Conservation (phyloP, 352 stramenopile species). For the Blastocystis sp. region DNA sequence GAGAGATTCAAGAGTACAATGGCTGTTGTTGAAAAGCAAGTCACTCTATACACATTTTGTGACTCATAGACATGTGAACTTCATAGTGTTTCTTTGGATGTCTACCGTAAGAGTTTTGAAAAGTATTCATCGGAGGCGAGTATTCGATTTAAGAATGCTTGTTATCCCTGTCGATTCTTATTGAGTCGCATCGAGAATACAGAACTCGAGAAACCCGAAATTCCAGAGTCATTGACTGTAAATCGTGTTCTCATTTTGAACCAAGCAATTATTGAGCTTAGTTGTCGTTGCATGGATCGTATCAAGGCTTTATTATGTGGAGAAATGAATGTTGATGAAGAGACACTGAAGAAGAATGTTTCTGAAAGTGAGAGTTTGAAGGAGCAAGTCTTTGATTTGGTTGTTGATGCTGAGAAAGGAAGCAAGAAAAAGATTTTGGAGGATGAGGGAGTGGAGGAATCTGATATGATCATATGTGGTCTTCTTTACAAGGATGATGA, state of each 20-base stretch:
- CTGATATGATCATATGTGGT: conserved; percentile 17
- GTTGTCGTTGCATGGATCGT: conserved; percentile 4
- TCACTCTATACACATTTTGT: neutral
- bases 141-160: neutral
- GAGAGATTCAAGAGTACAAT: conserved; percentile 42
- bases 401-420: conserved; percentile 53
- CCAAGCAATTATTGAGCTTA: conserved; percentile 32
- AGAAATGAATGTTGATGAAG: conserved; percentile 5
- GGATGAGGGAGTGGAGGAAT: neutral
- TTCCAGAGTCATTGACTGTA: neutral
- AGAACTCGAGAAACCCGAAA: neutral
- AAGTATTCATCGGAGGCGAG: neutral
- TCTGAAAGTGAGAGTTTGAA: neutral
- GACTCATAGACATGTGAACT: conserved; percentile 26
- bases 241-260: neutral
- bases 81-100: neutral
- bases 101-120: conserved; percentile 12
- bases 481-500: conserved; percentile 48
- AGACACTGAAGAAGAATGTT: neutral
- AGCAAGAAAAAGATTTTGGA: conserved; percentile 50
- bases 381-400: conserved; percentile 48
- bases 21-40: conserved; percentile 57
- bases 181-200: conserved; percentile 50
- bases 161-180: conserved; percentile 31
- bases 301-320: conserved; percentile 32